Evolutionary conservation across 2,329 filamentous ascomycete species (phyloP).

Genomic region (Colletotrichum incanum): DNA sequence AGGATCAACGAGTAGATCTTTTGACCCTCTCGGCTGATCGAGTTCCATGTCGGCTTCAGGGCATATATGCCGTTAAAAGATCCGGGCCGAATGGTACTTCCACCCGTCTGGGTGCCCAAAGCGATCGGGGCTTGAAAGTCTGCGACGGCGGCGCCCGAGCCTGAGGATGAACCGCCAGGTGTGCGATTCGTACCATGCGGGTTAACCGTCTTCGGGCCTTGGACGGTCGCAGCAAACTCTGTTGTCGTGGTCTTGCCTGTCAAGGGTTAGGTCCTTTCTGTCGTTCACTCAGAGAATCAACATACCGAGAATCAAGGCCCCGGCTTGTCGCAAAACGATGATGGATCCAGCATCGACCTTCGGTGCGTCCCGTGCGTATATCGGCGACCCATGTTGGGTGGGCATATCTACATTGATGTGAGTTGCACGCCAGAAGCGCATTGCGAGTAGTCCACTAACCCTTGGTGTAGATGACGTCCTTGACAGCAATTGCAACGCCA

Average conservation of each 20-base stretch:
- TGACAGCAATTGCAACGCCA: slow-evolving; percentile 71
- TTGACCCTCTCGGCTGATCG: slow-evolving; percentile 74
- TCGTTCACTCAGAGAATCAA: too few relatives aligned
- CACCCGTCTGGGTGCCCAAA: slow-evolving; percentile 77
- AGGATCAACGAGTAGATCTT: slow-evolving; percentile 72
- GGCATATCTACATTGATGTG: slow-evolving; percentile 64
- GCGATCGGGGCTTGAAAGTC: slow-evolving; percentile 75
- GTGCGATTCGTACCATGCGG: slow-evolving; percentile 75
- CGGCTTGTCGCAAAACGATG: slow-evolving; percentile 66
- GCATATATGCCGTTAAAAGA: slow-evolving; percentile 77
- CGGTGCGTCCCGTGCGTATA: slow-evolving; percentile 64
- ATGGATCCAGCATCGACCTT: slow-evolving; percentile 68
- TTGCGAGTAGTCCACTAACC: slow-evolving; percentile 49
- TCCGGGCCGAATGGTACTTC: slow-evolving; percentile 74
- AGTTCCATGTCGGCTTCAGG: slow-evolving; percentile 77
- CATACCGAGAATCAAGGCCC: slow-evolving; percentile 69
- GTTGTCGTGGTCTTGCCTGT: slow-evolving; percentile 67
- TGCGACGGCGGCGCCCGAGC: slow-evolving; percentile 76
- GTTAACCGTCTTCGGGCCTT: slow-evolving; percentile 71
- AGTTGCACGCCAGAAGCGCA: neutral
- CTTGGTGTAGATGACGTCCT: slow-evolving; percentile 73
- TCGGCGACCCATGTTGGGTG: slow-evolving; percentile 68
- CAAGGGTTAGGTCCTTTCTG: neutral
- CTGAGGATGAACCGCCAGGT: slow-evolving; percentile 78
- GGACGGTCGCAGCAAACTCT: slow-evolving; percentile 72